These are phyloP conservation scores for Crucihimalaya himalaica DNA, from an alignment of 345 rosid species.

Conservation along the genomic window DNA sequence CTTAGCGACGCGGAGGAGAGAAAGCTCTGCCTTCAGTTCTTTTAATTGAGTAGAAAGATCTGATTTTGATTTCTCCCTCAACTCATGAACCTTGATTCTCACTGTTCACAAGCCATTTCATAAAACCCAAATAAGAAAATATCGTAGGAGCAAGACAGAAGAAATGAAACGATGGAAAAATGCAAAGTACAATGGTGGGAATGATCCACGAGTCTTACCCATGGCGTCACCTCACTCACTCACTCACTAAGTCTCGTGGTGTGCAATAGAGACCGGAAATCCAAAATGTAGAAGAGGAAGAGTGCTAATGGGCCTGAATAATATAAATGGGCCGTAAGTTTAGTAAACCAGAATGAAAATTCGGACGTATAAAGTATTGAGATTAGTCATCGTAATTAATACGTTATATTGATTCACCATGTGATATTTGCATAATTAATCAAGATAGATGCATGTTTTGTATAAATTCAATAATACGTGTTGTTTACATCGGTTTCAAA, in stretches of 20 bases:
- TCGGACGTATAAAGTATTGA: not conserved
- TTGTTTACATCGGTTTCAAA: not conserved
- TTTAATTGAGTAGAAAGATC: constrained; percentile 51
- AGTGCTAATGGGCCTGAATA: not conserved
- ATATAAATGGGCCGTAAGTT: not conserved
- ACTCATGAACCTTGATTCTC: constrained; percentile 60
- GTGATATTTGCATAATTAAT: too few relatives aligned
- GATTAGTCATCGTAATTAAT: not conserved
- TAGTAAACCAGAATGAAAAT: not conserved
- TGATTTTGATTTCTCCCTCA: constrained; percentile 51
- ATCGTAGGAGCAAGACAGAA: not conserved
- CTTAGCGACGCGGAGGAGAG: constrained; percentile 67
- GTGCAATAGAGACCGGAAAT: not conserved
- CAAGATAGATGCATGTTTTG: not conserved
- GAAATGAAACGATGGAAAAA: not conserved
- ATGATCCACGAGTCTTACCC: not conserved
- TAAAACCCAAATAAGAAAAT: not conserved
- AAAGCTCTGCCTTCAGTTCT: constrained; percentile 56
- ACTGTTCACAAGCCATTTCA: constrained; percentile 34
- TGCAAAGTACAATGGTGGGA: not conserved
- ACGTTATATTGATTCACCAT: too few relatives aligned
- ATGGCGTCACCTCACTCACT: not conserved
- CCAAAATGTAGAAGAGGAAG: not conserved
- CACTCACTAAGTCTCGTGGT: not conserved
- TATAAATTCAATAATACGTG: not conserved